Evolutionary conservation across 345 rosid genomes (phyloP).

Genomic region (Kernera saxatilis): DNA sequence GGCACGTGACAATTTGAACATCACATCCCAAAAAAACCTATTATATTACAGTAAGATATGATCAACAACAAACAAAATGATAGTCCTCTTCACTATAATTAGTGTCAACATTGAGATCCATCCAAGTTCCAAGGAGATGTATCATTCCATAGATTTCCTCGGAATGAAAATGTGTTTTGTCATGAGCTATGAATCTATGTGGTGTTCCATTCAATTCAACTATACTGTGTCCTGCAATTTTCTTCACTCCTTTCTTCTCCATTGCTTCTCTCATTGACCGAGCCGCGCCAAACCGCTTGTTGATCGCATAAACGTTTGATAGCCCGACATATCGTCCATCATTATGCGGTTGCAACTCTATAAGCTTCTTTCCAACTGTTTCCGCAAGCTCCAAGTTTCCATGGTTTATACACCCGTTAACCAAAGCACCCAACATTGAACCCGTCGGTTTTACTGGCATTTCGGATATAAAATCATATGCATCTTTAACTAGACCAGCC

Average conservation of each 20-base stretch:
- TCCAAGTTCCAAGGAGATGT: conserved; percentile 36
- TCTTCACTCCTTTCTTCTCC: conserved; percentile 82
- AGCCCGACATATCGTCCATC: conserved; percentile 72
- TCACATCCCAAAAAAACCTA: too few relatives aligned
- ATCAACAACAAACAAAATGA: neutral
- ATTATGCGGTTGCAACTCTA: conserved; percentile 64
- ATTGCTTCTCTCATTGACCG: conserved; percentile 56
- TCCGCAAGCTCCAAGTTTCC: conserved; percentile 63
- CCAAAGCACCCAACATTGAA: conserved; percentile 72
- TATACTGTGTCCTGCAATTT: conserved; percentile 62
- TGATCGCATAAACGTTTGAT: conserved; percentile 57
- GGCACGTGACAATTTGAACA: too few relatives aligned
- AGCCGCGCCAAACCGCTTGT: conserved; percentile 58
- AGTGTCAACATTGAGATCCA: conserved; percentile 32
- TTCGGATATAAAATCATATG: conserved; percentile 42
- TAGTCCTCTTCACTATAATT: neutral
- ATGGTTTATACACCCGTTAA: conserved; percentile 66
- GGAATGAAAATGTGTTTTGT: conserved; percentile 43
- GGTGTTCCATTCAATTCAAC: conserved; percentile 44
- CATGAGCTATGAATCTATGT: conserved; percentile 66
- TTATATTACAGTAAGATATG: neutral
- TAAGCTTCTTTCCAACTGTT: conserved; percentile 59
- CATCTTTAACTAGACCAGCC: conserved; percentile 61
- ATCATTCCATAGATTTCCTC: conserved; percentile 41
- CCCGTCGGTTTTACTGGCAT: conserved; percentile 61